Evolutionary conservation across 2,329 filamentous ascomycete species (phyloP).

Genomic region (Sordariomycetes sp.): DNA sequence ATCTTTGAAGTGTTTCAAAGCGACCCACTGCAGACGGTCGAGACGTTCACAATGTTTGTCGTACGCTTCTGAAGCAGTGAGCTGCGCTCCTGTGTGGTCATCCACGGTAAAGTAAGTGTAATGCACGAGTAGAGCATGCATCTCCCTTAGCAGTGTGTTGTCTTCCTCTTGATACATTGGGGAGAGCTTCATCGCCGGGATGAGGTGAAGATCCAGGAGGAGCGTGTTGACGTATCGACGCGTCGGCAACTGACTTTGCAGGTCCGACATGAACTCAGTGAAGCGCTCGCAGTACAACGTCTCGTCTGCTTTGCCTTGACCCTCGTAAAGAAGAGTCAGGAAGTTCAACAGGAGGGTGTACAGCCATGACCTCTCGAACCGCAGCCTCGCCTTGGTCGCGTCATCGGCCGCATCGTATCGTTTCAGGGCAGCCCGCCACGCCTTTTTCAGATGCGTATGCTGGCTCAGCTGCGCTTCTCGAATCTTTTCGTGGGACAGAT

Average conservation of each 20-base stretch:
- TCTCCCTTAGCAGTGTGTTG: conserved; percentile 70
- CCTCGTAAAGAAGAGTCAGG: conserved; percentile 59
- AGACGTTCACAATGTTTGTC: conserved; percentile 70
- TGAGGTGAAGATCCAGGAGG: conserved; percentile 73
- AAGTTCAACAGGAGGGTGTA: conserved; percentile 82
- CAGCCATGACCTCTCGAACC: conserved; percentile 91
- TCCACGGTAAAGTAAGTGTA: conserved; percentile 86
- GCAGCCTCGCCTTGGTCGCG: conserved; percentile 63
- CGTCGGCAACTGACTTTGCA: conserved; percentile 90
- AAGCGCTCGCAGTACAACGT: conserved; percentile 87
- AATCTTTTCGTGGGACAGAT: conserved; percentile 68
- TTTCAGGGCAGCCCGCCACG: conserved; percentile 82
- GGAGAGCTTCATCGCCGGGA: conserved; percentile 70
- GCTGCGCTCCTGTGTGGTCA: conserved; percentile 75
- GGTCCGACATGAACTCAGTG: conserved; percentile 78
- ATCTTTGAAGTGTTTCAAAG: conserved; percentile 75
- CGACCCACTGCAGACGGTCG: conserved; percentile 68
- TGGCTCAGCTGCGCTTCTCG: conserved; percentile 67
- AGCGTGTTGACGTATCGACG: conserved; percentile 87
- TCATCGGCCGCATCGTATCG: conserved; percentile 84
- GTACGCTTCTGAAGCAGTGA: conserved; percentile 64
- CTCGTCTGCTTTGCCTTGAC: conserved; percentile 47
- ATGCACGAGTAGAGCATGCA: conserved; percentile 72
- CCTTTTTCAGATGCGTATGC: conserved; percentile 68
- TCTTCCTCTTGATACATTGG: conserved; percentile 67